A percentile compares a stretch with the other conserved stretches of the same genome.
phyloP scores from a whole-genome alignment of 1,284 basidiomycete species.

The Ustilago sp. region DNA sequence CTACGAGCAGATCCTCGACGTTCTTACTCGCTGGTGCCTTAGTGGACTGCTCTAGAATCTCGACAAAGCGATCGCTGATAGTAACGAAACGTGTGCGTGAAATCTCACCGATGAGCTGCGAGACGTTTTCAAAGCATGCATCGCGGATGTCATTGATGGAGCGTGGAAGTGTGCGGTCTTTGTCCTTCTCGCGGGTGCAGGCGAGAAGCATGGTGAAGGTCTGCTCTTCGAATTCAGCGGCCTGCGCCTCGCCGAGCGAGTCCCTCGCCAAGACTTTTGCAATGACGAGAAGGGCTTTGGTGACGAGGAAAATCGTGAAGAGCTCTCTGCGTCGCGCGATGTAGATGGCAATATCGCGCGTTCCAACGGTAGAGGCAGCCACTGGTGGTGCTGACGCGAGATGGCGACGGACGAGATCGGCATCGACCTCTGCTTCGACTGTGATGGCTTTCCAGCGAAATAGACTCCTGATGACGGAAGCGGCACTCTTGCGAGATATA shows the following conservation, averaged over 20 bases:
- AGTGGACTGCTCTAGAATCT: slow-evolving; percentile 60
- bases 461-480: slow-evolving; percentile 86
- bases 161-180: slow-evolving; percentile 44
- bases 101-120: slow-evolving; percentile 62
- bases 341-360: slow-evolving; percentile 46
- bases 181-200: slow-evolving; percentile 59
- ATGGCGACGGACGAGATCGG: slow-evolving; percentile 43
- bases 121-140: slow-evolving; percentile 60
- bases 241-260: slow-evolving; percentile 43
- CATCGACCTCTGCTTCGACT: slow-evolving; percentile 36
- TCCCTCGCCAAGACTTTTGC: slow-evolving; percentile 35
- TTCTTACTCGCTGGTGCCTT: slow-evolving; percentile 55
- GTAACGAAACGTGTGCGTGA: slow-evolving; percentile 59
- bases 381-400: slow-evolving; percentile 20
- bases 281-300: slow-evolving; percentile 44
- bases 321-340: slow-evolving; percentile 55
- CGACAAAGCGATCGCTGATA: slow-evolving; percentile 64
- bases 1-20: slow-evolving; percentile 60
- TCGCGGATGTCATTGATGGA: slow-evolving; percentile 52
- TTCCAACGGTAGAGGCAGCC: slow-evolving; percentile 17
- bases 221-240: slow-evolving; percentile 48
- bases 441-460: slow-evolving; percentile 80
- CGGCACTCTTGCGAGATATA: slow-evolving; percentile 84
- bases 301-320: slow-evolving; percentile 49
- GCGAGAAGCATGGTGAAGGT: slow-evolving; percentile 61